Conservation (phyloP, 352 stramenopile genomes). For the Phytophthora europaea region DNA sequence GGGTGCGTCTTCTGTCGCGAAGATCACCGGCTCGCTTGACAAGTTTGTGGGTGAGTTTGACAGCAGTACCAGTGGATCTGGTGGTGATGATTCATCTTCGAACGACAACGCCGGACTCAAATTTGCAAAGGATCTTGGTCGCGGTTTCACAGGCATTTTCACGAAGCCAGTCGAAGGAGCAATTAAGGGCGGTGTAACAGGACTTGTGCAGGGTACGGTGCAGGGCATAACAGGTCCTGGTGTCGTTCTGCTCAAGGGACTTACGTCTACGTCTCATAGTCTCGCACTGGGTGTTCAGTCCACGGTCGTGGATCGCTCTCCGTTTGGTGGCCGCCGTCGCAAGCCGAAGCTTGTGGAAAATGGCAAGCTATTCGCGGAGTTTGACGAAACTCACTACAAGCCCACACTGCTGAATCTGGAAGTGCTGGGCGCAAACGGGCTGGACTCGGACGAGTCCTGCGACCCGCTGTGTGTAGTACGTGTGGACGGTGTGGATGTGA, state of each 20-base stretch:
- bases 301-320: constrained; percentile 82
- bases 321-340: constrained; percentile 80
- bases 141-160: constrained; percentile 88
- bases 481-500: constrained; percentile 71
- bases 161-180: constrained; percentile 89
- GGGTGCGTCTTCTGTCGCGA: constrained; percentile 77
- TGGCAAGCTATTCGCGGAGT: constrained; percentile 70
- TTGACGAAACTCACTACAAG: constrained; percentile 73
- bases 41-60: constrained; percentile 88
- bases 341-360: constrained; percentile 78
- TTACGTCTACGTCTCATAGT: constrained; percentile 88
- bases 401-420: constrained; percentile 69
- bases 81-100: constrained; percentile 40
- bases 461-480: constrained; percentile 83
- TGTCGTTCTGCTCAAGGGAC: constrained; percentile 83
- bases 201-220: constrained; percentile 81
- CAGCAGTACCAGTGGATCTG: constrained; percentile 32
- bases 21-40: constrained; percentile 89
- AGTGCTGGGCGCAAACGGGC: constrained; percentile 73
- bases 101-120: constrained; percentile 75
- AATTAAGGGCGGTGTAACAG: constrained; percentile 80
- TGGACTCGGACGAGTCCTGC: constrained; percentile 82
- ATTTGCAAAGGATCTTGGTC: constrained; percentile 88
- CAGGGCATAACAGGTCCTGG: constrained; percentile 84
- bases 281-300: constrained; percentile 82